Conservation (phyloP, 495 filamentous ascomycete species). For the Aspergillus sparsus region DNA sequence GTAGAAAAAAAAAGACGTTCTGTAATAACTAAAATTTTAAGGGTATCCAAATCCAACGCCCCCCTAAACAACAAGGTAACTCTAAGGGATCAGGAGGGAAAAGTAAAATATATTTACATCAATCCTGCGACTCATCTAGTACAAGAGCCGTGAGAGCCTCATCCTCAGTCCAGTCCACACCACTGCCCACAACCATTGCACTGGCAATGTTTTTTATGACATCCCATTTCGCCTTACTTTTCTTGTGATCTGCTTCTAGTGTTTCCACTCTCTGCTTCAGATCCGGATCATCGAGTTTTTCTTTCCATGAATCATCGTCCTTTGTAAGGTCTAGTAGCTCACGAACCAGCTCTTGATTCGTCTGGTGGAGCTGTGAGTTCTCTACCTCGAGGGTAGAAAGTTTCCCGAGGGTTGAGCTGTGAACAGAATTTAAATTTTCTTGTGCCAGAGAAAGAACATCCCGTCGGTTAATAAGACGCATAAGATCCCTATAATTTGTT, state of each 20-base stretch:
- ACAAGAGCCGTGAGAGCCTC: conserved; percentile 69
- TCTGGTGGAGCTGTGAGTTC: conserved; percentile 51
- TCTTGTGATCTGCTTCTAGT: conserved; percentile 57
- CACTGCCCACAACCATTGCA: conserved; percentile 77
- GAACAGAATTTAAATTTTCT: conserved; percentile 54
- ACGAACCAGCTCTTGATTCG: conserved; percentile 63
- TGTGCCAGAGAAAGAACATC: conserved; percentile 63
- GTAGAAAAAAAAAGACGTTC: not conserved
- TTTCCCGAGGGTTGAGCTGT: conserved; percentile 47
- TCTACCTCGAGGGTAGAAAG: conserved; percentile 58
- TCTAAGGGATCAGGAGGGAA: not conserved
- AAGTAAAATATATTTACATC: conserved; percentile 21
- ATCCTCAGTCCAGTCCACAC: conserved; percentile 79
- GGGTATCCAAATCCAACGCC: conserved; percentile 20
- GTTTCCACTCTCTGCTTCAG: conserved; percentile 53
- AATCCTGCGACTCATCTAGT: conserved; percentile 67
- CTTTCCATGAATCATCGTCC: conserved; percentile 54
- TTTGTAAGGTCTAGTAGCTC: conserved; percentile 62
- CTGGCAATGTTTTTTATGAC: conserved; percentile 73
- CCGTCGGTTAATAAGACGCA: conserved; percentile 64
- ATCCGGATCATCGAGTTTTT: conserved; percentile 50
- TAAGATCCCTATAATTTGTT: conserved; percentile 55
- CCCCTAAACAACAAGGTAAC: conserved; percentile 12
- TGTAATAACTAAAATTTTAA: not conserved
- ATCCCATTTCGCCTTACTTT: conserved; percentile 63